Evolutionary conservation across 805 yeast species (phyloP), one percentile per base, ranked within the genome.

Genomic region (Blastobotrys americana): DNA sequence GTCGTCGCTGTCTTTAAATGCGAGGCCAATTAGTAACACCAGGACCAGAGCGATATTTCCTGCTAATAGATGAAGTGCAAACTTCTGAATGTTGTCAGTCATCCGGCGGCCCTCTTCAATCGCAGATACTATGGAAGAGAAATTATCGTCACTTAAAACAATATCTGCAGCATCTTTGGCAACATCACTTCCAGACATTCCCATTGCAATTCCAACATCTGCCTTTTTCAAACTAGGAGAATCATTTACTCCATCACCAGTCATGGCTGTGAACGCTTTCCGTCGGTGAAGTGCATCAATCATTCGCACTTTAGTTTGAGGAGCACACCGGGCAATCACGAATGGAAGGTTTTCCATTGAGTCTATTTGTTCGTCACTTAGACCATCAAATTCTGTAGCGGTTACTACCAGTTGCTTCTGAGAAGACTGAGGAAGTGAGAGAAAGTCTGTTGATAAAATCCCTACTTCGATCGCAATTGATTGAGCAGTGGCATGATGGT

Each of bases 161-260:
- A 83, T 81, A 61, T 83, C 90, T 37, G 84, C 72, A 4, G 88
- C 87, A 60, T 82, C 86, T 60, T 83, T 83, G n/a, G 90, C 90
- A 34, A 83, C 90, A 66, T 83, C 90, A 9, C 85, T 78, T 3
- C 90, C 90, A 49, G 81, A 76, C 66, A 77, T 69, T 39, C 90
- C 90, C 90, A 83, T 83, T 8, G 90, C 87, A 61, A 83, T 82
- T 52, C 90, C 90, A 45, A 83, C 85, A 62, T 83, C 88, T 3
- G 90, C 82, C 51, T 70, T 77, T 60, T 82, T 82, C 63, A 83
- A 68, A 28, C 84, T 76, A 20, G 90, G 90, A 2, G 88, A 81
- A 59, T 83, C 90, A 60, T 83, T 83, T 37, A 83, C 89, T 51
- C 90, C 90, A 60, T 83, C 90, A 50, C 87, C 87, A 22, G 87